phyloP scores from a whole-genome alignment of 1,284 basidiomycete genomes.

The Somion occarium region DNA sequence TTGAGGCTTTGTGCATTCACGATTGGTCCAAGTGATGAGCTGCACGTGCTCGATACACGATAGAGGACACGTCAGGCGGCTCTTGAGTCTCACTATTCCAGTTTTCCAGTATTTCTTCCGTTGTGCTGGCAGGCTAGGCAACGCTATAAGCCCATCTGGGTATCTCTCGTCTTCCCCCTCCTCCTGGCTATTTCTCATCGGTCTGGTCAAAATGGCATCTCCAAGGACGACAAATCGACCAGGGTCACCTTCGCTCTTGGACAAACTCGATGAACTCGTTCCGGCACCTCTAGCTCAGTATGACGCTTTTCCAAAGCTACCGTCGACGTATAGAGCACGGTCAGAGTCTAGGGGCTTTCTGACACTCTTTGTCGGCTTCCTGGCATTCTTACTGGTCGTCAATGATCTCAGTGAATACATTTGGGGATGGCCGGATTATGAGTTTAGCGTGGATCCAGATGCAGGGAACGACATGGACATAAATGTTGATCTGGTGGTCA shows the following conservation, averaged over 20 bases:
- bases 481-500: slow-evolving; percentile 88
- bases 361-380: slow-evolving; percentile 72
- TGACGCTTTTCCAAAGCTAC: slow-evolving; percentile 88
- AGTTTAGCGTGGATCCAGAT: slow-evolving; percentile 77
- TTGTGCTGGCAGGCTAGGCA: slow-evolving; percentile 12
- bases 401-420: slow-evolving; percentile 89
- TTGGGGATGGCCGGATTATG: slow-evolving; percentile 87
- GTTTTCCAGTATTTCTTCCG: slow-evolving; percentile 8
- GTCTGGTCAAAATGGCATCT: slow-evolving; percentile 5
- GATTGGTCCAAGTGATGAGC: slow-evolving; percentile 4
- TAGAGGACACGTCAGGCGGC: slow-evolving; percentile 16
- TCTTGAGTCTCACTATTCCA: slow-evolving; percentile 2
- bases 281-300: slow-evolving; percentile 53
- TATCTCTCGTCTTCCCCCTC: not conserved
- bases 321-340: slow-evolving; percentile 82
- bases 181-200: not conserved
- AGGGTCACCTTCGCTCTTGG: slow-evolving; percentile 34
- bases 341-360: slow-evolving; percentile 86
- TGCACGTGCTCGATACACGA: slow-evolving; percentile 11
- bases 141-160: slow-evolving; percentile 8
- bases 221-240: slow-evolving; percentile 18
- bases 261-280: slow-evolving; percentile 55
- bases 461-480: slow-evolving; percentile 65
- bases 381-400: slow-evolving; percentile 74
- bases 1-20: not conserved